phyloP scores from a whole-genome alignment of 805 yeast genomes.

The Candida berthetii region DNA sequence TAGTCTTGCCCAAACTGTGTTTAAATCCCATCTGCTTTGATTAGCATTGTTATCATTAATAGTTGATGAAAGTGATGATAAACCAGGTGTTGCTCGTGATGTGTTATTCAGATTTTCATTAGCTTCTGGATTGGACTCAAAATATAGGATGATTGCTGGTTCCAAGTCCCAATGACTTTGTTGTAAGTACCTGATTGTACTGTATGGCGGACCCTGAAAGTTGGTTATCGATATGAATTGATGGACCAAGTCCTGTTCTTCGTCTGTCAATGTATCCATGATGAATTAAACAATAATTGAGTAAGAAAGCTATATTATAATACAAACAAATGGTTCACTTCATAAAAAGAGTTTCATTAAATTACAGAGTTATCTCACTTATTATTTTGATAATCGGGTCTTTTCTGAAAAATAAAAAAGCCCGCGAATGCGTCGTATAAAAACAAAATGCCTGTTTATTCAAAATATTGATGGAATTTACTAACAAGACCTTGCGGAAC shows the following conservation, averaged over 20 bases:
- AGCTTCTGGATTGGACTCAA: slow-evolving; percentile 17
- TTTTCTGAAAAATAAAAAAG: too few species aligned
- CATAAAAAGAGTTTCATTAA: too few species aligned
- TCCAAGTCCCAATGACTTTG: slow-evolving; percentile 34
- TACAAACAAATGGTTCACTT: too few species aligned
- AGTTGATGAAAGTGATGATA: too few species aligned
- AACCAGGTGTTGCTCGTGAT: too few species aligned
- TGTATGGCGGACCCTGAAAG: slow-evolving; percentile 11
- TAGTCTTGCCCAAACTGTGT: not conserved
- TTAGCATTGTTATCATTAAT: slow-evolving; percentile 9
- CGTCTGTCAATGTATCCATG: slow-evolving; percentile 12
- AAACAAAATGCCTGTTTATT: too few species aligned
- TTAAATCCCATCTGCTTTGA: not conserved
- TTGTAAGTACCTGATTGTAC: slow-evolving; percentile 16
- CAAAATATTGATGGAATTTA: slow-evolving; percentile 12
- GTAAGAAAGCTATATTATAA: too few species aligned
- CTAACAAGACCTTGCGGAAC: slow-evolving; percentile 40
- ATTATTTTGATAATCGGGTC: too few species aligned
- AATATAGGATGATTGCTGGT: slow-evolving; percentile 18
- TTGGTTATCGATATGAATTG: slow-evolving; percentile 13
- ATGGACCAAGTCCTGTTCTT: slow-evolving; percentile 7
- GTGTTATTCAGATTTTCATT: slow-evolving; percentile 14
- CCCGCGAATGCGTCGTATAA: too few species aligned
- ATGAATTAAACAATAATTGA: too few species aligned
- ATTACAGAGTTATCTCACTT: too few species aligned